Evolutionary conservation across 2,329 filamentous ascomycete genomes (phyloP), one percentile per base, ranked within the genome.

Genomic region (Chaetoscypha palmicola): DNA sequence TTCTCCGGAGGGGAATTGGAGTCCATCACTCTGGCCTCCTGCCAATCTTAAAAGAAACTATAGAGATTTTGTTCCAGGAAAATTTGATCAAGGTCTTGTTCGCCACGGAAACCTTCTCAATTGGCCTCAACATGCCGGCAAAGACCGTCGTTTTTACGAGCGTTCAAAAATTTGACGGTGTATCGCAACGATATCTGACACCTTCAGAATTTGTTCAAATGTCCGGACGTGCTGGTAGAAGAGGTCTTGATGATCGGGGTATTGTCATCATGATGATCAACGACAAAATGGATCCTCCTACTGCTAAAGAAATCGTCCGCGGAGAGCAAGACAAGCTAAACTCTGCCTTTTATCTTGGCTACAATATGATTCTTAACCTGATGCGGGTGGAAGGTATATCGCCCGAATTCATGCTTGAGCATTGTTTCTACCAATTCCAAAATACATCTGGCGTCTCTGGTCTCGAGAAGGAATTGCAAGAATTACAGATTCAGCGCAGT

Each of bases 181-280:
- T 81, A 5, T 74, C 77, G 47, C 77, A 79, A 56, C 78, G 91
- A 51, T 94, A 90, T 66, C 76, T 97, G 16, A 96, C 90, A 0
- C 88, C 89, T 1, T 95, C 88, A 9, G 92, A 98, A 59, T 98
- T 97, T 65, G 87, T 98, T 41, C 92, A 98, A 63, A 98, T 98
- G 92, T 95, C 92, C 42, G 92, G 92, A 49, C 86, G 92, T 66
- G 92, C 92, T 47, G 92, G 92, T 62, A 86, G 92, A 75, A 83
- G 92, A 79, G 92, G 92, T 67, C 83, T 98, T 43, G 92, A 98
- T 69, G 90, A 96, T 50, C 85, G 92, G 53, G 92, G 92, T 76
- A 94, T 97, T 56, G 92, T 98, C 55, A 97, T 98, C 64, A 97
- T 98, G 88, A 97, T 98, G 91, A 86, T 98, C 50, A 85, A 94